Conservation (phyloP, 2,329 filamentous ascomycete species). For the Beauveria brongniartii region DNA sequence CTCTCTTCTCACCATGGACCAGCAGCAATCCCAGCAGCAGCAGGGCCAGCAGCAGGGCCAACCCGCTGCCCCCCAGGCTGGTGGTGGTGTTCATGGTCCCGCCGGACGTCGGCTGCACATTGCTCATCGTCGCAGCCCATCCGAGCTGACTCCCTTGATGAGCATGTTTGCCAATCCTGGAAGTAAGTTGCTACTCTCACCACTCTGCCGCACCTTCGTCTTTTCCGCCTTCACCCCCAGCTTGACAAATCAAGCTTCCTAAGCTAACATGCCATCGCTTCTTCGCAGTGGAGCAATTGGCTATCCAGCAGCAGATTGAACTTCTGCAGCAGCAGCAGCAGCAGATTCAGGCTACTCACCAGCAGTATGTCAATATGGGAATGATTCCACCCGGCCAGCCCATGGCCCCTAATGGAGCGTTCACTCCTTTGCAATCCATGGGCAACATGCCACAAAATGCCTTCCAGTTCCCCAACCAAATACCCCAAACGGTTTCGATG, state of each 20-base stretch:
- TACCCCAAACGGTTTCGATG: conserved; percentile 65
- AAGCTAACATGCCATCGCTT: conserved; percentile 11
- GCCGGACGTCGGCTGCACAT: conserved; percentile 89
- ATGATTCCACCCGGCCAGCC: conserved; percentile 80
- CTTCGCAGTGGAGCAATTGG: conserved; percentile 81
- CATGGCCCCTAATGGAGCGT: conserved; percentile 61
- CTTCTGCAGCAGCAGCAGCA: conserved; percentile 96
- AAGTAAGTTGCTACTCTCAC: conserved; percentile 42
- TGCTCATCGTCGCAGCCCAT: conserved; percentile 92
- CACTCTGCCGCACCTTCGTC: not conserved
- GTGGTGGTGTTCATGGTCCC: conserved; percentile 60
- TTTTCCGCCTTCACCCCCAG: not conserved
- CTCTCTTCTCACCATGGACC: conserved; percentile 50
- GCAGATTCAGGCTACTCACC: conserved; percentile 90
- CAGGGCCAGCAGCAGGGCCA: conserved; percentile 44
- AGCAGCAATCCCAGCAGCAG: conserved; percentile 36
- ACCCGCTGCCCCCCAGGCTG: conserved; percentile 33
- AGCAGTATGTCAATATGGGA: conserved; percentile 97
- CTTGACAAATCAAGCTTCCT: not conserved
- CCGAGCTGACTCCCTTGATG: conserved; percentile 94
- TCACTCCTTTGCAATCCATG: conserved; percentile 75
- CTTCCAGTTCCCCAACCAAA: conserved; percentile 82
- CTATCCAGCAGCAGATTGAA: conserved; percentile 97
- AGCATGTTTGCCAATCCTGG: conserved; percentile 69
- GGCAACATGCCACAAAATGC: conserved; percentile 69